Evolutionary conservation across 1,139 yeast genomes (phyloP).

Genomic region (Candida labiduridarum): DNA sequence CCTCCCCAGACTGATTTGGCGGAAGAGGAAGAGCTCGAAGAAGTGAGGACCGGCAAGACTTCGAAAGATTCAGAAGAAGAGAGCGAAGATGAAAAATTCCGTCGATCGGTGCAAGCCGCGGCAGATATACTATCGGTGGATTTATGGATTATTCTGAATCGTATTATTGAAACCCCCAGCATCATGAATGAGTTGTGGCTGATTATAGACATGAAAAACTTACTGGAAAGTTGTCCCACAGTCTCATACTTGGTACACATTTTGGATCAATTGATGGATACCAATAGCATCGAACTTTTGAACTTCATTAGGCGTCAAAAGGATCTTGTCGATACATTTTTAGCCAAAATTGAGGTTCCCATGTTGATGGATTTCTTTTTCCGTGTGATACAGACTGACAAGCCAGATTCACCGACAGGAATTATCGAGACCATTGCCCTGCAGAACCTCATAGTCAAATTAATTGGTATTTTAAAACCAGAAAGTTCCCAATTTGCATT

Average conservation of each 20-base stretch:
- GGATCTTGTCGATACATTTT: constrained; percentile 55
- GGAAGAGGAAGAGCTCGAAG: constrained; percentile 18
- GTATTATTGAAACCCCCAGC: constrained; percentile 47
- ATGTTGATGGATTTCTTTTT: constrained; percentile 58
- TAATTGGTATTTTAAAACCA: constrained; percentile 53
- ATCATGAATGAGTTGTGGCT: constrained; percentile 48
- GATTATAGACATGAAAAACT: constrained; percentile 38
- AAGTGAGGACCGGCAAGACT: constrained; percentile 6
- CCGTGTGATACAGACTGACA: constrained; percentile 65
- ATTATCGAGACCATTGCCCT: constrained; percentile 54
- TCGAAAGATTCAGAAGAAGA: constrained; percentile 25
- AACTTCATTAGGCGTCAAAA: constrained; percentile 56
- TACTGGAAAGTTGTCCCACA: constrained; percentile 42
- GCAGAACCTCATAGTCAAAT: constrained; percentile 54
- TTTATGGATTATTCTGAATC: constrained; percentile 47
- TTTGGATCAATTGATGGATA: constrained; percentile 49
- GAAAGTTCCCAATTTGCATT: constrained; percentile 36
- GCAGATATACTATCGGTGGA: constrained; percentile 48
- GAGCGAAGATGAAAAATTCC: constrained; percentile 36
- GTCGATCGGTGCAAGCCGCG: constrained; percentile 44
- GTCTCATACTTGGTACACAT: constrained; percentile 46
- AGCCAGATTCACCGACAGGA: constrained; percentile 65
- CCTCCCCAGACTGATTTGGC: constrained; percentile 11
- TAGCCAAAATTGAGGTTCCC: constrained; percentile 59
- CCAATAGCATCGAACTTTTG: constrained; percentile 50